phyloP scores from a whole-genome alignment of 352 stramenopile genomes.

The Pseudoperonospora humuli region DNA sequence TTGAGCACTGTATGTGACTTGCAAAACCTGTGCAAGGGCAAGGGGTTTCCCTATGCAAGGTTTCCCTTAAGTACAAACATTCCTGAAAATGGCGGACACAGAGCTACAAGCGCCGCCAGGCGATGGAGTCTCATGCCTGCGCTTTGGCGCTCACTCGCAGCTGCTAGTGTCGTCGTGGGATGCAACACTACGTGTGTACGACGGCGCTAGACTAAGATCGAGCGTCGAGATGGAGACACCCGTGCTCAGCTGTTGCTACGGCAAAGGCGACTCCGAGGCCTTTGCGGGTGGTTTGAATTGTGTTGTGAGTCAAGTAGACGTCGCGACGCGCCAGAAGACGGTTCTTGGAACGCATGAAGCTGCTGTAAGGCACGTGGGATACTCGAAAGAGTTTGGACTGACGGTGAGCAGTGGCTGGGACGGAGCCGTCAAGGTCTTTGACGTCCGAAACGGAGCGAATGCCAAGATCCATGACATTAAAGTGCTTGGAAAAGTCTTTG shows the following conservation, averaged over 20 bases:
- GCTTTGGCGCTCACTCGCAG: constrained; percentile 55
- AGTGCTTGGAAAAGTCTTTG: constrained; percentile 57
- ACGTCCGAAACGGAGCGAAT: constrained; percentile 52
- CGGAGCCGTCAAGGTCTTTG: constrained; percentile 50
- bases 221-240: constrained; percentile 66
- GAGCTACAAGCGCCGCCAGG: constrained; percentile 67
- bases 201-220: constrained; percentile 40
- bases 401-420: constrained; percentile 65
- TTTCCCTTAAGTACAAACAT: constrained; percentile 5
- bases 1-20: constrained; percentile 3
- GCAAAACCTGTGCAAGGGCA: background rate
- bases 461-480: constrained; percentile 37
- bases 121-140: constrained; percentile 78
- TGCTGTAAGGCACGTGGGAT: constrained; percentile 49
- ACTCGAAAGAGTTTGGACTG: constrained; percentile 46
- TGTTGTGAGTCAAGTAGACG: constrained; percentile 45
- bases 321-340: constrained; percentile 31
- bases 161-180: constrained; percentile 82
- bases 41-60: background rate
- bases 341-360: constrained; percentile 38
- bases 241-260: constrained; percentile 61
- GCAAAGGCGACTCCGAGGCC: constrained; percentile 46
- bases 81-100: constrained; percentile 19
- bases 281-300: constrained; percentile 74
- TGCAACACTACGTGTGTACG: constrained; percentile 54